These are phyloP conservation scores for Termitomyces sp. DNA, from an alignment of 768 basidiomycete genomes.

Conservation along the genomic window DNA sequence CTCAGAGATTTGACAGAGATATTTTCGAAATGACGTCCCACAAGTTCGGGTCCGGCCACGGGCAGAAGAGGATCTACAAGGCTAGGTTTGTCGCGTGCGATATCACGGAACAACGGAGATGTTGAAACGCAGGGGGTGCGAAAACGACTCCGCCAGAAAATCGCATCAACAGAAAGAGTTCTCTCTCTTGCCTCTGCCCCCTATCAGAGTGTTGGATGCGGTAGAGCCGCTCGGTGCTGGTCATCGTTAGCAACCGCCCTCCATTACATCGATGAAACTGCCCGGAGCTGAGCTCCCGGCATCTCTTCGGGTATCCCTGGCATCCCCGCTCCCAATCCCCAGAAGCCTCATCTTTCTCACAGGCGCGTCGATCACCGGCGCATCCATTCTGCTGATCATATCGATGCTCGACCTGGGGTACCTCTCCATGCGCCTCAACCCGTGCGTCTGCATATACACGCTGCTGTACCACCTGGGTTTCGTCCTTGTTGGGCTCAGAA, in stretches of 20 bases:
- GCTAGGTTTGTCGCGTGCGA: background rate
- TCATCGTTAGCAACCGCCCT: constrained; percentile 17
- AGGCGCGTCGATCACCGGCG: constrained; percentile 20
- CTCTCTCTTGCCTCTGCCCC: constrained; percentile 7
- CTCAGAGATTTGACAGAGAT: background rate
- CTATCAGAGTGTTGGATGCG: constrained; percentile 26
- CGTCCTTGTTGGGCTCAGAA: constrained; percentile 22
- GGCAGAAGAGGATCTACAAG: background rate
- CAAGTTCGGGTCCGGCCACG: no score
- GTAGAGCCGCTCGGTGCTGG: constrained; percentile 23
- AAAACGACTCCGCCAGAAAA: no score
- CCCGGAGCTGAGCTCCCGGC: constrained; percentile 12
- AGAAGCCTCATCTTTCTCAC: constrained; percentile 25
- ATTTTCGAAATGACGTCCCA: background rate
- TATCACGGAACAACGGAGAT: background rate
- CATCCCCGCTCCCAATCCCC: constrained; percentile 18
- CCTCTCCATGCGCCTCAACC: constrained; percentile 30
- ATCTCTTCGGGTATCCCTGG: constrained; percentile 2
- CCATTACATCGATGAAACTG: constrained; percentile 9
- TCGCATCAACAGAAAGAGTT: background rate
- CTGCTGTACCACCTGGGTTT: constrained; percentile 25
- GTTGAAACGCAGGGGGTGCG: constrained; percentile 7
- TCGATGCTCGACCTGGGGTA: constrained; percentile 31
- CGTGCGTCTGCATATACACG: constrained; percentile 26
- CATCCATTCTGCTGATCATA: constrained; percentile 23